phyloP scores from a whole-genome alignment of 116 monocot genomes.

The Papilionanthe hybrid region DNA sequence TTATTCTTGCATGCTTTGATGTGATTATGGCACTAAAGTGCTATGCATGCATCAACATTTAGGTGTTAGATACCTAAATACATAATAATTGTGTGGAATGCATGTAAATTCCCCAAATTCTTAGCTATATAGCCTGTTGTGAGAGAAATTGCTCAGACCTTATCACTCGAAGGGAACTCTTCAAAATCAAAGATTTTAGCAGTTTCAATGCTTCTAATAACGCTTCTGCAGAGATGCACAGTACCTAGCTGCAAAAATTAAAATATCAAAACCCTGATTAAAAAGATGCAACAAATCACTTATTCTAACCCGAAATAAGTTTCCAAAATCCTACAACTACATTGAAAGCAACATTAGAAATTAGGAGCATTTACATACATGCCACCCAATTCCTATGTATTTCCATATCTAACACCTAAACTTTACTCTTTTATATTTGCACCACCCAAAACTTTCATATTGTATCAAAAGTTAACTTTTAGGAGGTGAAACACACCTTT shows the following conservation, averaged over 20 bases:
- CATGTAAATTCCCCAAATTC: neutral
- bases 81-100: too few species aligned
- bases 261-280: neutral
- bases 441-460: too few species aligned
- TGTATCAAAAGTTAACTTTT: too few species aligned
- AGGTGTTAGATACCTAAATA: too few species aligned
- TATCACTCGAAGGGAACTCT: constrained; percentile 81
- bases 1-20: too few species aligned
- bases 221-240: constrained; percentile 86
- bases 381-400: too few species aligned
- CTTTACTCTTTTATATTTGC: too few species aligned
- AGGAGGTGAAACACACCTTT: too few species aligned
- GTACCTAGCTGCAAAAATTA: constrained; percentile 78
- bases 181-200: constrained; percentile 94
- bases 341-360: neutral
- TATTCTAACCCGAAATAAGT: neutral
- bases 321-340: neutral
- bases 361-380: neutral
- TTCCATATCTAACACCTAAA: too few species aligned
- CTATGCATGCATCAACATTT: too few species aligned
- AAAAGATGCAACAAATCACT: neutral
- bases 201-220: constrained; percentile 95
- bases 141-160: constrained; percentile 34
- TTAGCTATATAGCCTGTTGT: neutral
- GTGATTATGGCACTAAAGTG: too few species aligned